Percentiles rank a stretch among this genome's conserved stretches.
Conservation (phyloP, 176 grass and related monocot species). For the Aegilops speltoides region DNA sequence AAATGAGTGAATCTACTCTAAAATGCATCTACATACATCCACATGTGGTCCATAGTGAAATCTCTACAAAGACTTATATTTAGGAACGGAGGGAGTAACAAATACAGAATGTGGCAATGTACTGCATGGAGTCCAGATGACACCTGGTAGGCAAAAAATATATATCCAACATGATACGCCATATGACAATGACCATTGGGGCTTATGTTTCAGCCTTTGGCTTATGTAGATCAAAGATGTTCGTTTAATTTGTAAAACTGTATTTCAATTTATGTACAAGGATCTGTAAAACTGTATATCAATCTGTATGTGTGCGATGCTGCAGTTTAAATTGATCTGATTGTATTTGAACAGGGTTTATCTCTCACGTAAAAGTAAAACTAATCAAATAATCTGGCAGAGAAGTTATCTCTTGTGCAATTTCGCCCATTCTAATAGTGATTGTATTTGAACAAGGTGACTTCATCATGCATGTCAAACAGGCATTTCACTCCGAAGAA, state of each 20-base stretch:
- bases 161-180: not conserved
- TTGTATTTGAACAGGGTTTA: not conserved
- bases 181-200: not conserved
- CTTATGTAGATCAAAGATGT: not conserved
- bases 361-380: not conserved
- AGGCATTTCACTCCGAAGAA: not conserved
- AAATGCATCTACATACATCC: no score
- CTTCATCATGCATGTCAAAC: slow-evolving; percentile 3
- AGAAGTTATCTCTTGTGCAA: not conserved
- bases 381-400: slow-evolving; percentile 11
- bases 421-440: not conserved
- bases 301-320: not conserved
- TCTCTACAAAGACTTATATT: no score
- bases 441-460: not conserved
- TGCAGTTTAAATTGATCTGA: not conserved
- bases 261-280: not conserved
- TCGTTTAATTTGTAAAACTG: no score
- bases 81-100: not conserved
- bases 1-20: no score
- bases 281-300: not conserved
- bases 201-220: not conserved
- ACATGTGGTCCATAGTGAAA: no score
- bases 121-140: not conserved
- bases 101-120: not conserved
- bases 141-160: not conserved